Base-by-base conservation (phyloP, 768 basidiomycete genomes). In the Ramaria sp. region DNA sequence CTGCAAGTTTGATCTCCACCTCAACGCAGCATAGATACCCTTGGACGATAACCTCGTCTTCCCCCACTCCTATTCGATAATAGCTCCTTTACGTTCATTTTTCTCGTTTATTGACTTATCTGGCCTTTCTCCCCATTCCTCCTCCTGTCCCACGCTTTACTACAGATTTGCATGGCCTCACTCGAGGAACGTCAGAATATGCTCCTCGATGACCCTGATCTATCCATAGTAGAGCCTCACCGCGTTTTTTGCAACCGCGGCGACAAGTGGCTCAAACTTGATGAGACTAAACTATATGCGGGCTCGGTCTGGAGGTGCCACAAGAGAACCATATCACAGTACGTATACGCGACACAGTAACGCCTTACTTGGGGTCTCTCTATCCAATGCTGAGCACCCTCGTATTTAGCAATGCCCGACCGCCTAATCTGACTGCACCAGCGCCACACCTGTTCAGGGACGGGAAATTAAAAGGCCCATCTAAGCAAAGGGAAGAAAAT, bases 191-290 rank as follows among this genome's bases (percentile, higher is more conserved):
- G 85, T n/a, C 87, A 87, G 61, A 78, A 81, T 42, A 86, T 86
- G 60, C 64, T 78, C 59, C 76, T 81, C 51, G 73, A 77, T 0
- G 87, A 89, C 65, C 84, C 84, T 13, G 87, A 88, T 63, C 84
- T 89, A 42, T 83, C 82, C 19, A 75, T 84, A 61, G 87, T 87
- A 66, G 87, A 89, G 69, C 79, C 88, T 33, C 55, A 57, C 55
- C 55, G 55, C 39, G 55, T 57, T 19, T 57, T 48, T 34, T 57
- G 55, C 55, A 57, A 49, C 15, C 45, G 55, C 17, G 49, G 55
- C 42, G 47, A 57, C 17, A 57, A 57, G 37, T 57, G 55, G 55
- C 55, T 57, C 55, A 57, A 57, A 49, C 42, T 57, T 12, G 69
- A 88, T 52, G 86, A 89, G 30, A 62, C 22, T 15, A 57, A 57